phyloP scores from a whole-genome alignment of 768 basidiomycete genomes.

The Calvatia gigantea region DNA sequence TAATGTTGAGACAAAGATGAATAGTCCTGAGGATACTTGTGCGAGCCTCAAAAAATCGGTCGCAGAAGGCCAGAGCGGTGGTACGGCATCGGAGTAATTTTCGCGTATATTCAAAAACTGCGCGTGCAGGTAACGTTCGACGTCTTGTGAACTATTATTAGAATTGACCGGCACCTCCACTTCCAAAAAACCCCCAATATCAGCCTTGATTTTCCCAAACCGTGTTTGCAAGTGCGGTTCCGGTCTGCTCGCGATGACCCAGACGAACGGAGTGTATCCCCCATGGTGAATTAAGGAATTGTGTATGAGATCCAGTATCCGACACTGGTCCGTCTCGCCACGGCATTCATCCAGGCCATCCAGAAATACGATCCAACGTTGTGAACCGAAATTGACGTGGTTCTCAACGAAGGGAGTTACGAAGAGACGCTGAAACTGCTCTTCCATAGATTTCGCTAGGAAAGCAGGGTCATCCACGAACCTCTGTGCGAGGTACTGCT shows the following conservation, averaged over 20 bases:
- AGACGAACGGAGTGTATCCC: background rate
- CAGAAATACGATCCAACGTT: background rate
- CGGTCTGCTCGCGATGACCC: background rate
- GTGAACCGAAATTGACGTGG: background rate
- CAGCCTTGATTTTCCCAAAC: background rate
- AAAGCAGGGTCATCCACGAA: conserved; percentile 19
- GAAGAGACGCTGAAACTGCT: conserved; percentile 21
- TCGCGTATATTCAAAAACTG: background rate
- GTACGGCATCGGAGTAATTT: background rate
- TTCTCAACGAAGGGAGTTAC: conserved; percentile 12
- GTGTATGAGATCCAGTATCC: background rate
- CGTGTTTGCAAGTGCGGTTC: background rate
- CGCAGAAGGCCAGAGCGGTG: background rate
- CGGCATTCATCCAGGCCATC: background rate
- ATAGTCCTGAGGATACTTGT: background rate
- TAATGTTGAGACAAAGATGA: background rate
- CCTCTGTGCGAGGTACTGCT: conserved; percentile 13
- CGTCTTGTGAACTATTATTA: background rate
- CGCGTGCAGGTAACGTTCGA: background rate
- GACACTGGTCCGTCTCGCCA: background rate
- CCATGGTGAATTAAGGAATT: background rate
- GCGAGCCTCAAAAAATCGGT: background rate
- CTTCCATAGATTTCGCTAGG: conserved; percentile 12
- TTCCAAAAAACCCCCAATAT: background rate
- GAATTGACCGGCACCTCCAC: background rate